Evolutionary conservation across 1,284 basidiomycete genomes (phyloP).

Genomic region (Cryptococcus sp.): DNA sequence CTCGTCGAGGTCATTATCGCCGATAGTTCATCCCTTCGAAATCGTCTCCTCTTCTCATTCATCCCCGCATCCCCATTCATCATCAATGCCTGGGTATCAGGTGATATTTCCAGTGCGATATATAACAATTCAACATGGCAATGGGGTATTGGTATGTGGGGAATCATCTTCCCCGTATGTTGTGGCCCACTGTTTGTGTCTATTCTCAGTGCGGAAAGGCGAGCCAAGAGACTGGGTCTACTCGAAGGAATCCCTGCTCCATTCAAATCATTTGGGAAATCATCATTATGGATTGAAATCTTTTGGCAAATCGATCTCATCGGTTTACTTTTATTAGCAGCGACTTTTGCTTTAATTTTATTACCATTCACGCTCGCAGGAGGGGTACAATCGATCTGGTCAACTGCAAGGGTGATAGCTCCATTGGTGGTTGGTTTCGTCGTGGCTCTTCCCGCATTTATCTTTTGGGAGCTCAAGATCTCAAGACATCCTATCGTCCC

Average conservation of each 20-base stretch:
- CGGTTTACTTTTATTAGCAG: constrained; percentile 44
- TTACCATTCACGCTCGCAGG: constrained; percentile 48
- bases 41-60: constrained; percentile 45
- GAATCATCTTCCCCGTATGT: constrained; percentile 14
- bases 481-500: constrained; percentile 46
- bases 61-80: constrained; percentile 44
- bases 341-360: constrained; percentile 41
- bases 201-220: constrained; percentile 33
- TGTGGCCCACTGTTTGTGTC: constrained; percentile 38
- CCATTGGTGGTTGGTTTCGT: constrained; percentile 46
- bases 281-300: constrained; percentile 30
- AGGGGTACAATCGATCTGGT: constrained; percentile 32
- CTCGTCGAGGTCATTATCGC: constrained; percentile 44
- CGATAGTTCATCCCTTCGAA: constrained; percentile 43
- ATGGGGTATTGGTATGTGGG: constrained; percentile 8
- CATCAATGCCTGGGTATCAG: constrained; percentile 20
- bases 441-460: constrained; percentile 40
- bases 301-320: constrained; percentile 48
- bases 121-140: neutral
- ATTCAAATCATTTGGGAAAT: constrained; percentile 13
- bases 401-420: constrained; percentile 41
- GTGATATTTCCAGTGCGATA: neutral
- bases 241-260: constrained; percentile 36
- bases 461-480: constrained; percentile 43
- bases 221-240: constrained; percentile 28